These are phyloP conservation scores for Zychaea mexicana DNA, from an alignment of 371 early-diverging fungal species.

Conservation along the genomic window DNA sequence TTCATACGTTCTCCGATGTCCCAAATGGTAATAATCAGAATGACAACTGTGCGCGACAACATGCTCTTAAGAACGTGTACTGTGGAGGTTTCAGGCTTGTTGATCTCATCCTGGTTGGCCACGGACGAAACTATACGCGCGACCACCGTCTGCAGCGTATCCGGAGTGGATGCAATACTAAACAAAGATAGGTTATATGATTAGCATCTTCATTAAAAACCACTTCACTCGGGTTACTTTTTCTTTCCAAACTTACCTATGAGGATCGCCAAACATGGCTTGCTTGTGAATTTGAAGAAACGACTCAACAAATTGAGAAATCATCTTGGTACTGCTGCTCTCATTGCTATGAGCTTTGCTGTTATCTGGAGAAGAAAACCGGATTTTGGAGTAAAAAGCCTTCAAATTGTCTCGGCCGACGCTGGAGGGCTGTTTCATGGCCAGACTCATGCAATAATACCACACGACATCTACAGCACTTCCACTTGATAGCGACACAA, in stretches of 20 bases:
- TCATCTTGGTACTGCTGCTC: slow-evolving; percentile 6
- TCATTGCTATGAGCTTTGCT: slow-evolving; percentile 1
- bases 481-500: slow-evolving; percentile 44
- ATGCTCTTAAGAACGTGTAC: slow-evolving; percentile 41
- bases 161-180: not conserved
- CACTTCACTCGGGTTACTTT: no score
- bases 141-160: not conserved
- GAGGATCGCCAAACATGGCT: slow-evolving; percentile 35
- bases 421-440: slow-evolving; percentile 42
- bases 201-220: not conserved
- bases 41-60: slow-evolving; percentile 33
- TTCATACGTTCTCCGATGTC: slow-evolving; percentile 37
- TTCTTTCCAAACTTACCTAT: no score
- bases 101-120: not conserved
- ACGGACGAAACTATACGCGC: not conserved
- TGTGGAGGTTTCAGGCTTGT: slow-evolving; percentile 7
- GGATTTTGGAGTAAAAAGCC: slow-evolving; percentile 46
- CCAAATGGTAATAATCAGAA: slow-evolving; percentile 47
- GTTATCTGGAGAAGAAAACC: slow-evolving; percentile 23
- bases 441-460: slow-evolving; percentile 56
- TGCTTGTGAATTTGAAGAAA: slow-evolving; percentile 44
- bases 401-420: slow-evolving; percentile 46
- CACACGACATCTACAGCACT: slow-evolving; percentile 54
- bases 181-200: not conserved
- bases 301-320: slow-evolving; percentile 38